Evolutionary conservation across 768 basidiomycete species (phyloP).

Genomic region (Boletus subcaerulescens): DNA sequence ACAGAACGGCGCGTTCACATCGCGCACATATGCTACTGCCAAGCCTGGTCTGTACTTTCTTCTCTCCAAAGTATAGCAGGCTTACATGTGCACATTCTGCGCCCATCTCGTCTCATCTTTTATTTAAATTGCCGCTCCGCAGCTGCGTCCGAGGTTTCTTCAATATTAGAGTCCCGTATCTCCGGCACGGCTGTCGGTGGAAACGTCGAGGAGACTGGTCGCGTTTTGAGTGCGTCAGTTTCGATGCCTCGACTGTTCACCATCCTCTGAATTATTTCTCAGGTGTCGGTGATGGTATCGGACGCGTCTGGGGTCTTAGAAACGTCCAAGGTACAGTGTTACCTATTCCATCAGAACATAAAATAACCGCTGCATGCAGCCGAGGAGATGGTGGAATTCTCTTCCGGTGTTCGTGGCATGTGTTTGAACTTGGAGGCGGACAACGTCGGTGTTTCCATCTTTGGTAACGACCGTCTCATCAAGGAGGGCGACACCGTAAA

Average conservation of each 20-base stretch:
- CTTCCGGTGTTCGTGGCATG: conserved; percentile 99
- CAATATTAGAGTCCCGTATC: conserved; percentile 98
- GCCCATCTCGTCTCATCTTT: conserved; percentile 1
- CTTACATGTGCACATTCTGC: conserved; percentile 13
- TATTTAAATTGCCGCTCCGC: conserved; percentile 32
- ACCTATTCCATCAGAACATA: background rate
- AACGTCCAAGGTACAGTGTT: conserved; percentile 86
- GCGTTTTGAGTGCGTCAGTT: conserved; percentile 82
- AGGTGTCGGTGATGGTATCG: conserved; percentile 99
- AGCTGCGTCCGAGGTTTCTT: conserved; percentile 99
- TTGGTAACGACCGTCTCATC: conserved; percentile 97
- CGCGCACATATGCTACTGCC: conserved; percentile 94
- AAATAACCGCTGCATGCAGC: conserved; percentile 42
- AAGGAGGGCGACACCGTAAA: conserved; percentile 99
- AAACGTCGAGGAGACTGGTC: conserved; percentile 99
- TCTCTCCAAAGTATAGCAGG: background rate
- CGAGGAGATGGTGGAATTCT: conserved; percentile 99
- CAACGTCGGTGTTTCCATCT: conserved; percentile 99
- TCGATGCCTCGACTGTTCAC: background rate
- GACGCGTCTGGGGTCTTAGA: conserved; percentile 97
- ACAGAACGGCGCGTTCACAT: conserved; percentile 45
- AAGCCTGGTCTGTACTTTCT: conserved; percentile 76
- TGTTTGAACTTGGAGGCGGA: conserved; percentile 99
- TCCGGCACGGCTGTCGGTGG: conserved; percentile 85
- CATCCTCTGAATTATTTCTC: conserved; percentile 9